Evolutionary conservation across 176 grass and related monocot genomes (phyloP), one percentile per base, ranked within the genome.

Genomic region (Themeda triandra): DNA sequence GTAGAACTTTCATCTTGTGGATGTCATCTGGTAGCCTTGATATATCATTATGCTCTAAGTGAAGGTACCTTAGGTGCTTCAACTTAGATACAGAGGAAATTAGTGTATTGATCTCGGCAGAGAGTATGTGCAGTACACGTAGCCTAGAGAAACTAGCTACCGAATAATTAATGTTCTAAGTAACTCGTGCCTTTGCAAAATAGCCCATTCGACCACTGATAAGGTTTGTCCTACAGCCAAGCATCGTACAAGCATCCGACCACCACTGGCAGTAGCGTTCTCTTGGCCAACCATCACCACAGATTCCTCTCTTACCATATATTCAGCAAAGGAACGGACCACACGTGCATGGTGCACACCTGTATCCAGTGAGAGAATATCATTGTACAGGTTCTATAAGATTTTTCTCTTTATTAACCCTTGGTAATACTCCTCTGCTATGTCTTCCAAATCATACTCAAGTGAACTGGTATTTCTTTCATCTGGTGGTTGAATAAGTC

Each of bases 41-140:
- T 65, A 83, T 72, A n/a, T 76, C 37, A 49, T 74, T 72, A 0
- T 9, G 0, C 0, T 6, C 1, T 17, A 83, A 27, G 2, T 5
- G 0, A 19, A 88, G 41, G 32, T 31, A 69, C 11, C 86, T 78
- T 19, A 88, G 13, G 42, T 88, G 86, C 25, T 42, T 78, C n/a
- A 88, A 32, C 14, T 65, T 7, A n/a, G 15, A 45, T 0, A 88
- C 8, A 21, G 49, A 83, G 24, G 10, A 6, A 64, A 75, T 14
- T 9, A 83, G 42, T 7, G 1, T 19, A 29, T 27, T 13, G 1
- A 29, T 46, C 2, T 83, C 0, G 0, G 27, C 10, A 29, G 0
- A 2, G 14, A 0, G 0, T 6, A 83, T 30, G 8, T 6, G 4
- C 2, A 88, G n/a, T 5, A 78, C 40, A 0, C 86, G 15, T 10